Conservation (phyloP, 495 filamentous ascomycete species). For the Aspergillus funiculosus region DNA sequence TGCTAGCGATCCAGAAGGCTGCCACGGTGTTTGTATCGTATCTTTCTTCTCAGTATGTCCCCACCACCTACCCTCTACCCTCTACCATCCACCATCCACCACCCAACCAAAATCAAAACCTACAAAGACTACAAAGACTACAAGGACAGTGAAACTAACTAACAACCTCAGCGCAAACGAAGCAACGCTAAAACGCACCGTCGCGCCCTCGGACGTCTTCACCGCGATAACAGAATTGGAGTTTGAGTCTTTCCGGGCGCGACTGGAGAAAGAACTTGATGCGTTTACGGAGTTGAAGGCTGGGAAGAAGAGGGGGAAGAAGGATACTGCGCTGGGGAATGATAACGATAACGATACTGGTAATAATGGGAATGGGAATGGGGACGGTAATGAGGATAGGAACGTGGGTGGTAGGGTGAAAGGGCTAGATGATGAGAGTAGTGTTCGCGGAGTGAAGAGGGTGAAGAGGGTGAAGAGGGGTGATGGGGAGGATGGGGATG, state of each 20-base stretch:
- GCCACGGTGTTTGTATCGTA: conserved; percentile 94
- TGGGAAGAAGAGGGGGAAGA: conserved; percentile 59
- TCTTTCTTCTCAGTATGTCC: conserved; percentile 69
- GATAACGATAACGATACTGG: conserved; percentile 16
- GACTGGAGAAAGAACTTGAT: conserved; percentile 54
- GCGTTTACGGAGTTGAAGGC: conserved; percentile 57
- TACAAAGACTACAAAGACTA: not conserved
- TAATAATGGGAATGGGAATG: conserved; percentile 32
- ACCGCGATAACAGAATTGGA: conserved; percentile 77
- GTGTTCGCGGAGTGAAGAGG: conserved; percentile 43
- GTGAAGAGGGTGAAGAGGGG: conserved; percentile 42
- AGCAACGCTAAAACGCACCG: conserved; percentile 71
- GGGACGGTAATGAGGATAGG: conserved; percentile 43
- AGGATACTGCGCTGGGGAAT: conserved; percentile 32
- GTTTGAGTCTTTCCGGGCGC: conserved; percentile 66
- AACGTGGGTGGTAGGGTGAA: conserved; percentile 39
- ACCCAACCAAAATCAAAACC: not conserved
- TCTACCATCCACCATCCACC: not conserved
- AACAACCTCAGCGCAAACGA: conserved; percentile 64
- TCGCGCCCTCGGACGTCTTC: conserved; percentile 78
- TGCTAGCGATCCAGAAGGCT: conserved; percentile 84
- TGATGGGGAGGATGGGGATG: conserved; percentile 48
- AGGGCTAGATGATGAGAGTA: conserved; percentile 44
- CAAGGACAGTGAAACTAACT: not conserved
- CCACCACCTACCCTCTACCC: conserved; percentile 1